Evolutionary conservation across 768 basidiomycete genomes (phyloP), one percentile per base, ranked within the genome.

Genomic region (Megacollybia marginata): DNA sequence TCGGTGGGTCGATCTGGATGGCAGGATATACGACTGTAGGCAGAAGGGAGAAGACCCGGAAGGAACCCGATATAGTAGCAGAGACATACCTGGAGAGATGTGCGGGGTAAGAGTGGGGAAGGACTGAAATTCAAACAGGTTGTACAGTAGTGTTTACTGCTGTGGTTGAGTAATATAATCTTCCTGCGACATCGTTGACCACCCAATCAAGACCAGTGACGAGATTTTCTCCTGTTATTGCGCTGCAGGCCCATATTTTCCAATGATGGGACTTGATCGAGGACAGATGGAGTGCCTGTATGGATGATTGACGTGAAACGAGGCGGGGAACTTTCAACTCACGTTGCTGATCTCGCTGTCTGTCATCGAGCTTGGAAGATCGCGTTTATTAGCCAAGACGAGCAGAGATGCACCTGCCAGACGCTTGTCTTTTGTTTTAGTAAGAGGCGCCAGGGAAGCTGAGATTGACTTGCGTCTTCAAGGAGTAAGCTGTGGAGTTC

Each of bases 331-430:
- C 42, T 23, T 46, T 43, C 32, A 44, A 72, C 86, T 65, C 65
- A 90, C 94, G 62, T 89, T 76, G 53, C 82, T 75, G 56, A 97
- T 96, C 69, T 96, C 92, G 32, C 68, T 64, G 53, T 83, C 79
- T 32, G 79, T 78, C 83, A 97, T 81, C 1, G 92, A 87, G 45
- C 92, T 90, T 51, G 79, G 78, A 50, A 98, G 79, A 69, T 99
- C 96, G 63, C 96, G 94, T 67, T 99, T 99, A 69, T 99, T 99
- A 28, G 96, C 96, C 62, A 98, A 90, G 48, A 98, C 84, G 34
- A 98, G 80, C 46, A 98, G 76, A 11, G 92, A 94, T 40, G 96
- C 96, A n/a, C 96, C 95, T 46, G 92, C 83, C 51, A 98, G 69
- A 60, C 96, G 79, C 94, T 98, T 52, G 47, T 32, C 20, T 9